Base-by-base conservation (phyloP, 305 asterid species). In the Solanum hybrid region DNA sequence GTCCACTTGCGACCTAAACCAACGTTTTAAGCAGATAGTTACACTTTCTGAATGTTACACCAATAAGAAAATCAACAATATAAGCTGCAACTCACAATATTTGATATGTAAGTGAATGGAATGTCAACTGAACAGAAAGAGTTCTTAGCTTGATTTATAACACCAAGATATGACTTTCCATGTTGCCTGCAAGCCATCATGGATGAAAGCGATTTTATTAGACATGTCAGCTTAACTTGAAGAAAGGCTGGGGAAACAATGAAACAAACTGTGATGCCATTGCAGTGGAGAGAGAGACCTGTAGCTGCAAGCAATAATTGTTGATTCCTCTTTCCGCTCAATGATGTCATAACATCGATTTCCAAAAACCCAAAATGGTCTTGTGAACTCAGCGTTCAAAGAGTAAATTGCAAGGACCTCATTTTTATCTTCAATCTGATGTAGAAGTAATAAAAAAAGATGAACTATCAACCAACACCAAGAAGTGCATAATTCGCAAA, bases 291-390 rank as follows among this genome's bases (percentile, higher is more conserved):
- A 57, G 82, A 13, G 84, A 90, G 89, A 96, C 99, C 99, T 96
- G 94, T 95, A 96, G 93, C 90, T 93, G 97, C 98, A 97, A 91
- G 97, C 97, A 93, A 97, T 91, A 89, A 95, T 89, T 89, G 89
- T 92, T 90, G 92, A 93, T 89, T 91, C 92, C 77, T 88, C 92
- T 88, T 92, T 91, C 73, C 91, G 89, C 88, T 69, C 92, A 91
- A 97, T 89, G 91, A 97, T 94, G 79, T 96, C 99, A 87, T 93
- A 97, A 11, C 98, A 94, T 94, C 89, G 96, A 94, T 90, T 91
- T 89, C 98, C 99, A 91, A 97, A 96, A 90, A 95, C 93, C 99
- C 99, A 96, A 74, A 96, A 93, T 14, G 99, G 99, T 90, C 92
- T 93, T 39, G 98, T 89, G 93, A 97, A 96, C 95, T 97, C 99